A percentile compares a stretch with the other conserved stretches of the same genome.
Evolutionary conservation across 2,329 filamentous ascomycete genomes (phyloP).

Genomic region (Colletotrichum cereale): DNA sequence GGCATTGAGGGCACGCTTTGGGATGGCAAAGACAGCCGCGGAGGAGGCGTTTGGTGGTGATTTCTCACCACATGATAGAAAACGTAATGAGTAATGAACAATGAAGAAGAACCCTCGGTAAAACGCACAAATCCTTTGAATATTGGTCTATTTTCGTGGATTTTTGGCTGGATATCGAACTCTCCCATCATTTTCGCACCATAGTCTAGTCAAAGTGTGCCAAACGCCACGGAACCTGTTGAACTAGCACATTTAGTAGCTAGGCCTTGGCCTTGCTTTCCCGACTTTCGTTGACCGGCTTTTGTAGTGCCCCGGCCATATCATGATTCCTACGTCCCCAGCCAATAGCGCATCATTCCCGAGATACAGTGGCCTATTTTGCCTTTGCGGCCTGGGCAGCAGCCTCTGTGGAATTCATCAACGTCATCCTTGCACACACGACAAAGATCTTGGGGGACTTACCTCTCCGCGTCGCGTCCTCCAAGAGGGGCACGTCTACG

Average conservation of each 20-base stretch:
- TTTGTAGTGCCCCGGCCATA: conserved; percentile 31
- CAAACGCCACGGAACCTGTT: conserved; percentile 10
- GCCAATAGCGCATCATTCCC: background rate
- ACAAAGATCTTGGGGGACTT: conserved; percentile 44
- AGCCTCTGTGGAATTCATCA: conserved; percentile 59
- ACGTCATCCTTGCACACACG: background rate
- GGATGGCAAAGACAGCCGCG: conserved; percentile 54
- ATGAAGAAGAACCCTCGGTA: background rate
- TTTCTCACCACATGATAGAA: background rate
- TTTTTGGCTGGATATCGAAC: conserved; percentile 19
- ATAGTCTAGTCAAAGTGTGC: conserved; percentile 3
- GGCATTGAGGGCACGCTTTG: conserved; percentile 49
- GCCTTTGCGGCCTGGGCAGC: conserved; percentile 69
- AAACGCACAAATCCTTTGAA: background rate
- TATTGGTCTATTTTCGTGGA: conserved; percentile 7
- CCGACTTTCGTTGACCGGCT: conserved; percentile 14
- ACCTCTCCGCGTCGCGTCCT: conserved; percentile 93
- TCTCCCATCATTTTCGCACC: conserved; percentile 6
- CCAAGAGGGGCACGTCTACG: conserved; percentile 87
- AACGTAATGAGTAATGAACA: conserved; percentile 21
- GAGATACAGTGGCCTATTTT: conserved; percentile 52
- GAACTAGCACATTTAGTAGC: background rate
- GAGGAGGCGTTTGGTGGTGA: conserved; percentile 57
- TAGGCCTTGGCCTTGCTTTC: conserved; percentile 2
- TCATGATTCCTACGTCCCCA: conserved; percentile 1